Evolutionary conservation across 257 asterid genomes (phyloP).

Genomic region (Gentiana straminea): DNA sequence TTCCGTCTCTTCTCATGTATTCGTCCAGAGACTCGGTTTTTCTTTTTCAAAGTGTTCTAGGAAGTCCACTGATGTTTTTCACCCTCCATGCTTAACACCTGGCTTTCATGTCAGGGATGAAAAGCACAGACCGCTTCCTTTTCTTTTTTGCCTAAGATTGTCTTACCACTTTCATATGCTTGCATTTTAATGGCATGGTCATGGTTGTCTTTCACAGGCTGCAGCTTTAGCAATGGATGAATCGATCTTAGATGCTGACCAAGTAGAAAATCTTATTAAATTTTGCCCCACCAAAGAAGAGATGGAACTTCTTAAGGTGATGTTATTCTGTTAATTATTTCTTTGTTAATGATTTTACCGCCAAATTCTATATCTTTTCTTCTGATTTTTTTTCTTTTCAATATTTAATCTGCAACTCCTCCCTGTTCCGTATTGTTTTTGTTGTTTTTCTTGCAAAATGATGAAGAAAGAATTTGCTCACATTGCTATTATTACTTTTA

Average conservation of each 20-base stretch:
- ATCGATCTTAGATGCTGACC: conserved; percentile 68
- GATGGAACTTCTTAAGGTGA: conserved; percentile 68
- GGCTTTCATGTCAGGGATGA: no score
- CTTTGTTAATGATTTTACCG: not conserved
- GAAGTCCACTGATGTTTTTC: no score
- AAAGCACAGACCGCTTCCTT: no score
- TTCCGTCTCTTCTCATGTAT: no score
- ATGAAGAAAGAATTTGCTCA: conserved; percentile 8
- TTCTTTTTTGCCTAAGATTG: no score
- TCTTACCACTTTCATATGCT: no score
- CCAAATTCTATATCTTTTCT: not conserved
- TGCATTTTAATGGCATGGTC: no score
- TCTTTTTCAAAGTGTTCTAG: no score
- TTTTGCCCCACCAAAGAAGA: conserved; percentile 93
- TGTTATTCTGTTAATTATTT: not conserved
- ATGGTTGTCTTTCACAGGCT: conserved; percentile 29
- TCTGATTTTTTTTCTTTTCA: not conserved
- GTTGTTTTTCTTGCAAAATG: not conserved
- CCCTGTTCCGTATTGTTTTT: not conserved
- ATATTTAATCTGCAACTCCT: not conserved
- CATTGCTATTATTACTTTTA: conserved; percentile 16
- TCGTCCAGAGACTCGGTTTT: not conserved
- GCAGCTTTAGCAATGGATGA: conserved; percentile 76
- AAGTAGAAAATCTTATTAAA: conserved; percentile 78
- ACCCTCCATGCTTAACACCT: no score